A percentile compares a stretch with the other conserved stretches of the same genome.
These are phyloP conservation scores for Brettanomyces custersianus DNA, from an alignment of 805 yeast genomes.

Conservation along the genomic window DNA sequence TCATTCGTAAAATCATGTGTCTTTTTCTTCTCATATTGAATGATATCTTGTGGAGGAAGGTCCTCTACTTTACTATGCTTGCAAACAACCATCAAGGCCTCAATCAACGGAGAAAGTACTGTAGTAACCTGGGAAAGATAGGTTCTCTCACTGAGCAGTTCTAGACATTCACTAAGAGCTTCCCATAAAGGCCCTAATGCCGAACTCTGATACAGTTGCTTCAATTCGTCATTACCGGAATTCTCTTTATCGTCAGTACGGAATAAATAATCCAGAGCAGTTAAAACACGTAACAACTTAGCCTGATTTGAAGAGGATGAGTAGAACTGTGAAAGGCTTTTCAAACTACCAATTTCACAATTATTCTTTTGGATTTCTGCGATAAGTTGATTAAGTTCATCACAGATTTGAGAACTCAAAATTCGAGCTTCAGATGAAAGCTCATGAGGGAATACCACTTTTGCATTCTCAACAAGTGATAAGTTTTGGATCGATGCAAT, in stretches of 20 bases:
- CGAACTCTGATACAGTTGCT: slow-evolving; percentile 53
- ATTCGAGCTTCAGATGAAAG: slow-evolving; percentile 54
- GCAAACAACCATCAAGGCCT: slow-evolving; percentile 92
- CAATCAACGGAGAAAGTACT: slow-evolving; percentile 76
- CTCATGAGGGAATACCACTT: slow-evolving; percentile 56
- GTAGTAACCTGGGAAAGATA: slow-evolving; percentile 62
- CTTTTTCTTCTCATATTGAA: slow-evolving; percentile 58
- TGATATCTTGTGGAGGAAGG: slow-evolving; percentile 41
- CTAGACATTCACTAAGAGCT: slow-evolving; percentile 64
- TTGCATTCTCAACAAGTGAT: slow-evolving; percentile 51
- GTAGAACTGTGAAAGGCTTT: slow-evolving; percentile 53
- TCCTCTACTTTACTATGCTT: slow-evolving; percentile 67
- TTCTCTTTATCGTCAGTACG: slow-evolving; percentile 31
- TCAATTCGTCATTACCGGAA: slow-evolving; percentile 40
- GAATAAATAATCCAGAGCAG: slow-evolving; percentile 79
- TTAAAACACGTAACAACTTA: slow-evolving; percentile 71
- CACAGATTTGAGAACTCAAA: slow-evolving; percentile 45
- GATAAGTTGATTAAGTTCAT: slow-evolving; percentile 44
- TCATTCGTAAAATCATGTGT: slow-evolving; percentile 62
- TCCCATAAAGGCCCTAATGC: slow-evolving; percentile 80
- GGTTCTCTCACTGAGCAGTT: slow-evolving; percentile 50
- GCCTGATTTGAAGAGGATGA: slow-evolving; percentile 82
- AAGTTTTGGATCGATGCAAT: slow-evolving; percentile 74
- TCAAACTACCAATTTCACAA: slow-evolving; percentile 40
- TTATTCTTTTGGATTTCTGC: slow-evolving; percentile 29